phyloP scores from a whole-genome alignment of 23 red algal species.

The Cyanidiococcus yangmingshanensis region DNA sequence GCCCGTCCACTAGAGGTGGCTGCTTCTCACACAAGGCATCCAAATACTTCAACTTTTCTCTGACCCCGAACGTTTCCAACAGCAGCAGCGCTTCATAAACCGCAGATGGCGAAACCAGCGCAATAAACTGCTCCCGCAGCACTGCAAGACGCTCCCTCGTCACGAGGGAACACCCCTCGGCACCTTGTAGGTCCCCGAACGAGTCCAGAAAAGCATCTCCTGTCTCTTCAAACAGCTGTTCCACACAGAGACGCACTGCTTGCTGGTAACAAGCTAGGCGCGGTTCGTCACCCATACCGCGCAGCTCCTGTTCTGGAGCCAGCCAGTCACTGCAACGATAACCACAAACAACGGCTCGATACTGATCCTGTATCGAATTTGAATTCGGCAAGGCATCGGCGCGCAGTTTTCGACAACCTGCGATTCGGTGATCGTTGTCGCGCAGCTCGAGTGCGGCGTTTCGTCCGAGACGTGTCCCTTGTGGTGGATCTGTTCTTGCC shows the following conservation, averaged over 20 bases:
- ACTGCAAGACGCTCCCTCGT: background rate
- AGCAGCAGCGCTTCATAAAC: background rate
- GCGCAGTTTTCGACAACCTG: too few relatives aligned
- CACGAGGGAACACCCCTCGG: background rate
- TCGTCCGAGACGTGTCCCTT: background rate
- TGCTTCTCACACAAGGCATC: conserved; percentile 6
- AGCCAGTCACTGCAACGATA: too few relatives aligned
- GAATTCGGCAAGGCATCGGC: too few relatives aligned
- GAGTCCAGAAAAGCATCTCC: background rate
- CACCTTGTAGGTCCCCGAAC: background rate
- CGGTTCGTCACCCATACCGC: background rate
- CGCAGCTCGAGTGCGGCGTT: background rate
- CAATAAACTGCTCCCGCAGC: conserved; percentile 1
- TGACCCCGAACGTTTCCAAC: conserved; percentile 6
- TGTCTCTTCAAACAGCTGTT: background rate
- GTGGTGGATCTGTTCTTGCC: background rate
- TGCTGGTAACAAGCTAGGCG: background rate
- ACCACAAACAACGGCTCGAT: too few relatives aligned
- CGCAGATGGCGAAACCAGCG: background rate
- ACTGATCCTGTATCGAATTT: too few relatives aligned
- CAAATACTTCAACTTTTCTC: background rate
- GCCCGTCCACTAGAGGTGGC: conserved; percentile 4
- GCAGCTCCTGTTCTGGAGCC: too few relatives aligned
- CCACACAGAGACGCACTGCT: background rate
- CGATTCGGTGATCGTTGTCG: too few relatives aligned